These are phyloP conservation scores for Coemansia interrupta DNA, from an alignment of 192 early-diverging fungal species.

Conservation along the genomic window DNA sequence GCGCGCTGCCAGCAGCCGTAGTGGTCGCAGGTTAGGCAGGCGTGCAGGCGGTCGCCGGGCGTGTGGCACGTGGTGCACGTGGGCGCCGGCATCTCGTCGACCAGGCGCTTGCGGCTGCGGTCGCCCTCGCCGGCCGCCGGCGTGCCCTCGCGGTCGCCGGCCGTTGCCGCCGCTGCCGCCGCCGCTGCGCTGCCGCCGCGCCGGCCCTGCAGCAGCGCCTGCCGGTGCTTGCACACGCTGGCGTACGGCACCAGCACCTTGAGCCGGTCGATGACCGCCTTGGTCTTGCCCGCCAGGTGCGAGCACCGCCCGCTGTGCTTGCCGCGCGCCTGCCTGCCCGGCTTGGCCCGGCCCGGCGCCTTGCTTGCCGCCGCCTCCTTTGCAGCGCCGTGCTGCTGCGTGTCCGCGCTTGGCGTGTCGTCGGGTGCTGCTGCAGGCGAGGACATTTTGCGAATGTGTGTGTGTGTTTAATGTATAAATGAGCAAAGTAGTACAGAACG, in stretches of 20 bases:
- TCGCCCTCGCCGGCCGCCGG: slow-evolving; percentile 47
- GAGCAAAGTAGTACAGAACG: no score
- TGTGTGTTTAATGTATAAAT: no score
- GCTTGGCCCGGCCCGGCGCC: no score
- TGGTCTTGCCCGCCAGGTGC: slow-evolving; percentile 32
- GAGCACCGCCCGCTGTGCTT: slow-evolving; percentile 24
- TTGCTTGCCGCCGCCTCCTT: no score
- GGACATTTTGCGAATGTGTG: no score
- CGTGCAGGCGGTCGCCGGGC: slow-evolving; percentile 65
- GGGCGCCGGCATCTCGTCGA: slow-evolving; percentile 58
- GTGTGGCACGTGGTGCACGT: slow-evolving; percentile 59
- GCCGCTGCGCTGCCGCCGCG: slow-evolving; percentile 24
- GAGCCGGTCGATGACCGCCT: slow-evolving; percentile 41
- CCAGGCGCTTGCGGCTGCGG: slow-evolving; percentile 52
- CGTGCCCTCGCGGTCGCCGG: slow-evolving; percentile 27
- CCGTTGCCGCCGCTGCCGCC: slow-evolving; percentile 4
- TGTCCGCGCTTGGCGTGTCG: not conserved
- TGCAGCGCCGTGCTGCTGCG: not conserved
- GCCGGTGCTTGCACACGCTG: slow-evolving; percentile 43
- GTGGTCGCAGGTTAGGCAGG: slow-evolving; percentile 73
- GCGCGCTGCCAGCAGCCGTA: slow-evolving; percentile 71
- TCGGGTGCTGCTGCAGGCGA: no score
- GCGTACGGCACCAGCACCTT: slow-evolving; percentile 50
- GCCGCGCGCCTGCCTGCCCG: not conserved
- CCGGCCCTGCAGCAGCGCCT: slow-evolving; percentile 48